Conservation (phyloP, 2,329 filamentous ascomycete genomes). For the Plenodomus tracheiphilus region DNA sequence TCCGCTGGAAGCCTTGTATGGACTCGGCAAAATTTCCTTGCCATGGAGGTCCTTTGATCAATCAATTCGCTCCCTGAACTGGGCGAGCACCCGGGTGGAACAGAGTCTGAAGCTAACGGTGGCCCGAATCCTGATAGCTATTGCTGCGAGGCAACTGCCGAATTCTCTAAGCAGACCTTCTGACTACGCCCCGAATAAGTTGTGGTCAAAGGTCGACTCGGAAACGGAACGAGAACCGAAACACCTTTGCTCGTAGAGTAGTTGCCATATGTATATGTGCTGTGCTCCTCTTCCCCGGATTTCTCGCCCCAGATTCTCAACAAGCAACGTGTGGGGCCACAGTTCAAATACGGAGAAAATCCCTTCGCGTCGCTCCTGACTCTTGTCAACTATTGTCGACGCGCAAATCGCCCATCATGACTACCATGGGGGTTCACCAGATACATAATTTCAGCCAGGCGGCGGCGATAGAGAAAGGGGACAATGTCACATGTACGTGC, state of each 20-base stretch:
- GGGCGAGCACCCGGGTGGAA: conserved; percentile 15
- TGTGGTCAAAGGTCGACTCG: neutral
- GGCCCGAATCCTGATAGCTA: conserved; percentile 13
- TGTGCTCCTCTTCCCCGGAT: conserved; percentile 32
- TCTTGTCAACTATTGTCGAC: conserved; percentile 2
- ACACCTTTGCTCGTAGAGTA: conserved; percentile 9
- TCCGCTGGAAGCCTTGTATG: conserved; percentile 19
- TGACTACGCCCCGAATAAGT: conserved; percentile 13
- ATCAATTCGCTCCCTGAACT: conserved; percentile 20
- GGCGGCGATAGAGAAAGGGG: conserved; percentile 20
- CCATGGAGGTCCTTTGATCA: conserved; percentile 15
- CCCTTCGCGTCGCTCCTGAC: conserved; percentile 6
- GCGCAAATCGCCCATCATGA: conserved; percentile 8
- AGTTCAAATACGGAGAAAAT: conserved; percentile 6
- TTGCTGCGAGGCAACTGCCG: conserved; percentile 34
- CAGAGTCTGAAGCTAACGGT: conserved; percentile 18
- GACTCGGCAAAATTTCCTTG: conserved; percentile 29
- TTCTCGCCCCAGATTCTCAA: conserved; percentile 25
- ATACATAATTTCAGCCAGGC: conserved; percentile 6
- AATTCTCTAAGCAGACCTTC: conserved; percentile 18
- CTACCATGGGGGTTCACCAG: conserved; percentile 4
- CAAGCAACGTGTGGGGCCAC: conserved; percentile 22
- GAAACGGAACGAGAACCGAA: conserved; percentile 12
- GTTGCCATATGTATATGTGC: conserved; percentile 38
- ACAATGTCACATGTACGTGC: conserved; percentile 27